phyloP scores from a whole-genome alignment of 495 filamentous ascomycete species.

The Podospora conica region DNA sequence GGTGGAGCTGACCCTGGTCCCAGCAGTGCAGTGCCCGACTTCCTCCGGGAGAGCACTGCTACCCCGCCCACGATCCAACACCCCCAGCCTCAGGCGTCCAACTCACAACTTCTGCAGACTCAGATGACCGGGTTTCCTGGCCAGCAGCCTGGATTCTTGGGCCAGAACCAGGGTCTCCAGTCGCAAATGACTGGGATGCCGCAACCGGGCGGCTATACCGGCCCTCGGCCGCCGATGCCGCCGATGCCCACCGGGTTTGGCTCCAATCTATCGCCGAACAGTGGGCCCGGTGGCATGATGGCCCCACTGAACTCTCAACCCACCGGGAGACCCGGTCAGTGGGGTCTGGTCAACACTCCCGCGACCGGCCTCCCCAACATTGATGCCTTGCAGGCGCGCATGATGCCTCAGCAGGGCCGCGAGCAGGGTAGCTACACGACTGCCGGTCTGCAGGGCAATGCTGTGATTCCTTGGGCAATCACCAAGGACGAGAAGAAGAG shows the following conservation, averaged over 20 bases:
- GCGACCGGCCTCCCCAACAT: constrained; percentile 87
- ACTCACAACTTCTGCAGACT: constrained; percentile 63
- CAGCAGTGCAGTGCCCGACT: constrained; percentile 70
- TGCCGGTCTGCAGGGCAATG: constrained; percentile 81
- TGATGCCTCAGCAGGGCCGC: constrained; percentile 96
- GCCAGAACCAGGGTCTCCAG: constrained; percentile 44
- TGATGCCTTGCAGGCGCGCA: constrained; percentile 84
- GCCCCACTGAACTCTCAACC: constrained; percentile 81
- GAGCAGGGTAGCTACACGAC: constrained; percentile 84
- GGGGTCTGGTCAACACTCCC: constrained; percentile 95
- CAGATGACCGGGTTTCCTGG: constrained; percentile 71
- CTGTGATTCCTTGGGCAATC: constrained; percentile 95
- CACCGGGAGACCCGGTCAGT: constrained; percentile 94
- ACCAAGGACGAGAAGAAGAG: constrained; percentile 98
- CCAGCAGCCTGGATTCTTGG: constrained; percentile 44
- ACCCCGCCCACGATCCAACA: constrained; percentile 74
- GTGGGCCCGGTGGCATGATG: constrained; percentile 42
- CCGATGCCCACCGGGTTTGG: constrained; percentile 87
- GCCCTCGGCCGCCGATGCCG: constrained; percentile 84
- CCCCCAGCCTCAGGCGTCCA: constrained; percentile 75
- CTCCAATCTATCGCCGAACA: constrained; percentile 58
- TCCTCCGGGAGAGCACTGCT: constrained; percentile 58
- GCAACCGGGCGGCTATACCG: constrained; percentile 58
- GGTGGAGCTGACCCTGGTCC: constrained; percentile 30
- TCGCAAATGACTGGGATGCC: constrained; percentile 55